Conservation (phyloP, 2,329 filamentous ascomycete species). For the Fusarium siculi region DNA sequence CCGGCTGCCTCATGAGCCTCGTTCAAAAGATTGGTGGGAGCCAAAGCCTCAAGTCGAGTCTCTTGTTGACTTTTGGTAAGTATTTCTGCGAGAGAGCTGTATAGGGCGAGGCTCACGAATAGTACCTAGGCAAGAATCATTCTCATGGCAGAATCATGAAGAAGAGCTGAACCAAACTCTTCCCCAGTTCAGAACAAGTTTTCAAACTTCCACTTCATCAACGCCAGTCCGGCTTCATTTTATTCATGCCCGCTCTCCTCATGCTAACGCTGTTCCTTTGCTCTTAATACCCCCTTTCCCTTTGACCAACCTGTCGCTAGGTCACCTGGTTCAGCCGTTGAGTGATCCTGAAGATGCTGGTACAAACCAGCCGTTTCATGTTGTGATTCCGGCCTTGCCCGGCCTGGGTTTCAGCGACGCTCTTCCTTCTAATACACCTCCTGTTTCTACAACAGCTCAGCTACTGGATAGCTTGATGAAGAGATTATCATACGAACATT, state of each 20-base stretch:
- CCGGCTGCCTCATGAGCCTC: slow-evolving; percentile 69
- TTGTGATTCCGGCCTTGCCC: slow-evolving; percentile 74
- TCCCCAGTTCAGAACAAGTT: slow-evolving; percentile 72
- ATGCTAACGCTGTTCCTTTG: slow-evolving; percentile 67
- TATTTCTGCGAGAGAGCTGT: neutral
- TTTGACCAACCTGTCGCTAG: slow-evolving; percentile 69
- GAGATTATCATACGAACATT: slow-evolving; percentile 67
- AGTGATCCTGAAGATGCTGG: slow-evolving; percentile 61
- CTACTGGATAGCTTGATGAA: slow-evolving; percentile 70
- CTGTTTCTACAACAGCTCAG: slow-evolving; percentile 63
- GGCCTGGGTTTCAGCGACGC: slow-evolving; percentile 76
- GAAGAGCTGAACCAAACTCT: slow-evolving; percentile 65
- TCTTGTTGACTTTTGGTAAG: slow-evolving; percentile 72
- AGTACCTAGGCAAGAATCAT: slow-evolving; percentile 68
- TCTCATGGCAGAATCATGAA: slow-evolving; percentile 72
- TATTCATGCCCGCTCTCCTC: slow-evolving; percentile 67
- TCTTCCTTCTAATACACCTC: slow-evolving; percentile 59
- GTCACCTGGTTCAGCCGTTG: slow-evolving; percentile 64
- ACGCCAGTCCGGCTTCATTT: slow-evolving; percentile 69
- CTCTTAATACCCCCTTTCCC: slow-evolving; percentile 74
- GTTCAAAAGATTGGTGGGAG: slow-evolving; percentile 64
- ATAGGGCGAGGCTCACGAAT: neutral
- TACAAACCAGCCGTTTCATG: slow-evolving; percentile 66
- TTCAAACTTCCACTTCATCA: slow-evolving; percentile 55
- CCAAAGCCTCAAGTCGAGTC: slow-evolving; percentile 72